Evolutionary conservation across 495 filamentous ascomycete species (phyloP).

Genomic region (Hypoxylon perforatum): DNA sequence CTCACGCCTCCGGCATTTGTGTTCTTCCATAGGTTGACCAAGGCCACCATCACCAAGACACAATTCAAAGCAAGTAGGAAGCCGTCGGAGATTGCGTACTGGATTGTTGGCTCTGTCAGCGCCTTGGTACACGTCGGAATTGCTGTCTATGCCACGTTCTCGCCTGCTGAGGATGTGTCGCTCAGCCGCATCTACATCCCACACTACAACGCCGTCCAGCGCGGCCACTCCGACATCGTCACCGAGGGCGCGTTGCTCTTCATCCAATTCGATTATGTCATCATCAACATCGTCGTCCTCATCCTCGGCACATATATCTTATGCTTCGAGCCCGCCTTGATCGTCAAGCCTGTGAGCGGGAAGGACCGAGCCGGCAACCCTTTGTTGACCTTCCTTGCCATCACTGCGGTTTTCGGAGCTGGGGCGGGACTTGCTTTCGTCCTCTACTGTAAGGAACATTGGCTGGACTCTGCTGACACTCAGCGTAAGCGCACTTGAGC

Average conservation of each 20-base stretch:
- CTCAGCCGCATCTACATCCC: conserved; percentile 12
- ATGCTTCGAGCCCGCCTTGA: conserved; percentile 1
- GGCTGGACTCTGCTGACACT: conserved; percentile 6
- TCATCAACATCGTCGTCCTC: conserved; percentile 7
- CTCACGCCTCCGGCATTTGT: conserved; percentile 2
- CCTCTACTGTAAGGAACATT: conserved; percentile 11
- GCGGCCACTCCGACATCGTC: conserved; percentile 2
- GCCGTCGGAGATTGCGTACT: conserved; percentile 7
- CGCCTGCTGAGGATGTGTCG: not conserved
- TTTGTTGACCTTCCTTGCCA: not conserved
- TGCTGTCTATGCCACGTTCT: not conserved
- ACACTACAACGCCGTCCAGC: conserved; percentile 1
- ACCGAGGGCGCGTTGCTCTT: conserved; percentile 7
- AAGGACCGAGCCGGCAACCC: not conserved
- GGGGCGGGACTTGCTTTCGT: conserved; percentile 10
- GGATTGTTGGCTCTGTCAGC: conserved; percentile 5
- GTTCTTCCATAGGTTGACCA: not conserved
- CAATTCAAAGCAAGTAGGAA: not conserved
- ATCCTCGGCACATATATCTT: conserved; percentile 9
- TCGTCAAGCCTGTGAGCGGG: not conserved
- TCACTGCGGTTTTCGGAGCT: conserved; percentile 8
- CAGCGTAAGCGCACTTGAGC: conserved; percentile 4
- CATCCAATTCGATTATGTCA: conserved; percentile 9
- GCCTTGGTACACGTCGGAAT: conserved; percentile 10
- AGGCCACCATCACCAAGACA: not conserved